These are phyloP conservation scores for Toxicodendron radicans DNA, from an alignment of 345 rosid species.

Conservation along the genomic window DNA sequence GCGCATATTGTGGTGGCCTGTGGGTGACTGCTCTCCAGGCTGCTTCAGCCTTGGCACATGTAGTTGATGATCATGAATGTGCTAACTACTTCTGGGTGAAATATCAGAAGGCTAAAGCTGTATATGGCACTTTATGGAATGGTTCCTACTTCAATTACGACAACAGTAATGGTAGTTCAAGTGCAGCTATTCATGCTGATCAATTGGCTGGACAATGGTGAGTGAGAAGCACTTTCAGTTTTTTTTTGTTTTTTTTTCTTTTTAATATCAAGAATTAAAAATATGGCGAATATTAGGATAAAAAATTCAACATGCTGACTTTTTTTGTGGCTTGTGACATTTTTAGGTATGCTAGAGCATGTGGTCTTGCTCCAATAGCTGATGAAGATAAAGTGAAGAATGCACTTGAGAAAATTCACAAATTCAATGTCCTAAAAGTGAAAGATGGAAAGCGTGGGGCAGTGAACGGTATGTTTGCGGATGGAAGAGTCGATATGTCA, in stretches of 20 bases:
- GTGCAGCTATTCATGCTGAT: slow-evolving; percentile 71
- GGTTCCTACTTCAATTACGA: slow-evolving; percentile 80
- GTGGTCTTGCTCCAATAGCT: slow-evolving; percentile 58
- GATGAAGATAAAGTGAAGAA: slow-evolving; percentile 55
- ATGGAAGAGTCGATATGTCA: slow-evolving; percentile 63
- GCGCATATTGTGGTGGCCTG: slow-evolving; percentile 74
- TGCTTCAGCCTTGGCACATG: slow-evolving; percentile 60
- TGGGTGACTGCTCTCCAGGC: slow-evolving; percentile 90
- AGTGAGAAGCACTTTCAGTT: neutral
- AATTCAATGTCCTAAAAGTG: slow-evolving; percentile 67
- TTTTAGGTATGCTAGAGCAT: slow-evolving; percentile 68
- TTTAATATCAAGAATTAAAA: neutral
- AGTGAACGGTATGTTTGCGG: slow-evolving; percentile 67
- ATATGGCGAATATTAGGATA: neutral
- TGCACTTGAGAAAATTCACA: slow-evolving; percentile 54
- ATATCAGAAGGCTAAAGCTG: slow-evolving; percentile 62
- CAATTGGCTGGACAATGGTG: slow-evolving; percentile 88
- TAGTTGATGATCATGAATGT: slow-evolving; percentile 53
- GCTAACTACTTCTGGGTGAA: slow-evolving; percentile 52
- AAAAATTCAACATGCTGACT: neutral
- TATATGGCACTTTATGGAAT: slow-evolving; percentile 66
- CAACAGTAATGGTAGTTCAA: slow-evolving; percentile 44
- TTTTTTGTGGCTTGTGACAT: neutral
- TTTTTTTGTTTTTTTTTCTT: neutral
- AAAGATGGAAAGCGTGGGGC: slow-evolving; percentile 66